Evolutionary conservation across 352 stramenopile species (phyloP).

Genomic region (Blastocystis hominis): DNA sequence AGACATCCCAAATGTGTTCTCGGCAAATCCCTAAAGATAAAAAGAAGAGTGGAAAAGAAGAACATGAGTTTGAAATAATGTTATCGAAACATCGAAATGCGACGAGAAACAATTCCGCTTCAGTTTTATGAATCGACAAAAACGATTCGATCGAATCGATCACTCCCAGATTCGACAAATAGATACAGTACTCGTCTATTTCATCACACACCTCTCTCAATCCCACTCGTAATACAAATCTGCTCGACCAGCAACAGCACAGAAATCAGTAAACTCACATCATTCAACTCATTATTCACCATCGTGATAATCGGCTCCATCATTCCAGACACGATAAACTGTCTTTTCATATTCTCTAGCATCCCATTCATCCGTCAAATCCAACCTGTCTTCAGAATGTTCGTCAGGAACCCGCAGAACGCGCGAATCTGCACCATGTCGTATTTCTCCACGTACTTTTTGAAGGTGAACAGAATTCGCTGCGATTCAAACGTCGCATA

Average conservation of each 20-base stretch:
- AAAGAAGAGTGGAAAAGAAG: too few relatives aligned
- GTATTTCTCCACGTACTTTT: not conserved
- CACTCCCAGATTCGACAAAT: conserved; percentile 5
- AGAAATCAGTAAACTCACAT: not conserved
- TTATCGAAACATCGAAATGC: not conserved
- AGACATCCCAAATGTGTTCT: not conserved
- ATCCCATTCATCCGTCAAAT: not conserved
- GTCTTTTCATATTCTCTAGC: not conserved
- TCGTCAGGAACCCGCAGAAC: not conserved
- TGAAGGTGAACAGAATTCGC: not conserved
- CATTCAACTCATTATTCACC: not conserved
- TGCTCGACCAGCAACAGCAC: not conserved
- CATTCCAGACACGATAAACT: not conserved
- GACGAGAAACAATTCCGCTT: not conserved
- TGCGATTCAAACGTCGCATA: not conserved
- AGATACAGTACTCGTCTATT: conserved; percentile 48
- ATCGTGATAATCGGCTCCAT: not conserved
- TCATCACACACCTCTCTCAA: not conserved
- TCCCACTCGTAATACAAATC: not conserved
- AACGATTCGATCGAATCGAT: conserved; percentile 32
- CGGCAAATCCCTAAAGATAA: conserved; percentile 36
- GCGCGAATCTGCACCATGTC: not conserved
- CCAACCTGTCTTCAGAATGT: not conserved
- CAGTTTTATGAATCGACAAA: not conserved
- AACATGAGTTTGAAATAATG: conserved; percentile 15